Conservation (phyloP, 345 rosid species). For the Gossypium herbaceum region DNA sequence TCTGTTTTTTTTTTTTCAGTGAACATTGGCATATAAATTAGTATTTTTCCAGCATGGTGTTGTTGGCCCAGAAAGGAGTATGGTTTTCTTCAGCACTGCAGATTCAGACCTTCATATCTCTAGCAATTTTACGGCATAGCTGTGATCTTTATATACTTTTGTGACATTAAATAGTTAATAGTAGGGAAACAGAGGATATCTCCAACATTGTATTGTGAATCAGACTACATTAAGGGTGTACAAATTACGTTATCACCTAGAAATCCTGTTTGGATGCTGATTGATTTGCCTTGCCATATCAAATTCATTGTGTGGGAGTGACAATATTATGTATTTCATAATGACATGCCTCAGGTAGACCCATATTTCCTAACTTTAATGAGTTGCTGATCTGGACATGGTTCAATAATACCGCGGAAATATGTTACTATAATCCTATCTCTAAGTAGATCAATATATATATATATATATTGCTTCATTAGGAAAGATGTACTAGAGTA, state of each 20-base stretch:
- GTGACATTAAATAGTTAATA: background rate
- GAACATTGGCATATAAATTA: background rate
- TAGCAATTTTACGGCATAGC: background rate
- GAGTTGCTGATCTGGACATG: background rate
- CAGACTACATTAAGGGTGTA: background rate
- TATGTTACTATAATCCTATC: background rate
- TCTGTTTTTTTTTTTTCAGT: background rate
- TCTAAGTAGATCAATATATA: background rate
- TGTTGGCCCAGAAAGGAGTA: conserved; percentile 59
- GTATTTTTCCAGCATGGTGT: conserved; percentile 27
- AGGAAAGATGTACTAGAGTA: too few relatives aligned
- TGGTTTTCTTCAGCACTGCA: background rate
- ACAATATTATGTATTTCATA: background rate
- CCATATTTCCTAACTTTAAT: background rate
- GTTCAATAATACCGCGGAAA: background rate
- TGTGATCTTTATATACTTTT: background rate
- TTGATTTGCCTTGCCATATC: background rate
- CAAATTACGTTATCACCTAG: background rate
- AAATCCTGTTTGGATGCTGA: background rate
- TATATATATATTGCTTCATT: too few relatives aligned
- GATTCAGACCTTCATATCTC: background rate
- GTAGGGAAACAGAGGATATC: background rate
- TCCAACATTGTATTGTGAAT: background rate
- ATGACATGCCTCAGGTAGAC: background rate
- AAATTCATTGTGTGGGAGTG: background rate